Conservation (phyloP, 345 rosid species). For the Eucalyptus erythrocorys region DNA sequence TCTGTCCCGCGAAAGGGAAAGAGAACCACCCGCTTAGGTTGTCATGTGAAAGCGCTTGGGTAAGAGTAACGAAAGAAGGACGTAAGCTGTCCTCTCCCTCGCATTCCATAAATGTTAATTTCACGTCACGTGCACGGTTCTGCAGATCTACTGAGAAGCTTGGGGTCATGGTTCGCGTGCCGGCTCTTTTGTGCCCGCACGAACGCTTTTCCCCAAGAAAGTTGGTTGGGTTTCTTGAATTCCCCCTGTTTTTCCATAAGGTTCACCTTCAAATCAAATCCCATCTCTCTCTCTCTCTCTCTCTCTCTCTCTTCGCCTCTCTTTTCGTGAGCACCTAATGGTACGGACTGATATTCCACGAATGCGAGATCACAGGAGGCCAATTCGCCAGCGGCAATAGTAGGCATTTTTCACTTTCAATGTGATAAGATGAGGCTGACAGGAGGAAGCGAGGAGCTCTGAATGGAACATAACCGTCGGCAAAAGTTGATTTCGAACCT, state of each 20-base stretch:
- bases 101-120: neutral
- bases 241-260: neutral
- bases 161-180: neutral
- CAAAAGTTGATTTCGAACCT: neutral
- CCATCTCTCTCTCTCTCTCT: neutral
- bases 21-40: neutral
- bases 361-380: neutral
- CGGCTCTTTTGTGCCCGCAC: neutral
- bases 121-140: neutral
- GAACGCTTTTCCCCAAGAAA: neutral
- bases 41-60: neutral
- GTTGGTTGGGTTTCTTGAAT: neutral
- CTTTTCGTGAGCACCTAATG: neutral
- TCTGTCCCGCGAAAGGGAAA: neutral
- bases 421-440: neutral
- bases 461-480: neutral
- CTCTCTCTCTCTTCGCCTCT: neutral
- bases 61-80: neutral
- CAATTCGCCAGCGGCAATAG: neutral
- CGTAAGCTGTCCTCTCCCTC: neutral
- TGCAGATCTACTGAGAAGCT: neutral
- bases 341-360: neutral
- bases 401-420: neutral
- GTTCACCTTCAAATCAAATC: neutral
- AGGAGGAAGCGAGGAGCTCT: neutral